phyloP scores from a whole-genome alignment of 768 basidiomycete species.

The Termitomyces sp. region DNA sequence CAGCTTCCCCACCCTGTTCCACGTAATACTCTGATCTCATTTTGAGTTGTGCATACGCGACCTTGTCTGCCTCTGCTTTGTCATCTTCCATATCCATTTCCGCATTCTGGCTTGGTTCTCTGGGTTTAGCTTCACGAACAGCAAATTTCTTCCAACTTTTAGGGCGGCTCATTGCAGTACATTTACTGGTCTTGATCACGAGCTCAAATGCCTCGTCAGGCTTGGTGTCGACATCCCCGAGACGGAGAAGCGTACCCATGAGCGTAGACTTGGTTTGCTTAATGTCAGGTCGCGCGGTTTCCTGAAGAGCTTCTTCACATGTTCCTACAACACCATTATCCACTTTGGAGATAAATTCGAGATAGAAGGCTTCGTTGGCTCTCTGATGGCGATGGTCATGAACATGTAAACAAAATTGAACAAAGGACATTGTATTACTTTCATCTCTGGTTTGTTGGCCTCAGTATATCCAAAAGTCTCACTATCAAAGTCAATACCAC shows the following conservation, averaged over 20 bases:
- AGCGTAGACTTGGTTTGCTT: slow-evolving; percentile 65
- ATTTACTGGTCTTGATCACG: slow-evolving; percentile 71
- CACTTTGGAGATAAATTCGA: slow-evolving; percentile 34
- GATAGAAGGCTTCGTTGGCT: slow-evolving; percentile 72
- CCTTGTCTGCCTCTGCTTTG: slow-evolving; percentile 25
- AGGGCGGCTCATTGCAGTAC: slow-evolving; percentile 63
- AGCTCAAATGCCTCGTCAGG: slow-evolving; percentile 74
- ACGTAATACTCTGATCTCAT: slow-evolving; percentile 55
- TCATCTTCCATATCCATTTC: slow-evolving; percentile 29
- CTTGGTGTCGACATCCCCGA: slow-evolving; percentile 69
- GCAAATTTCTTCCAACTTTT: slow-evolving; percentile 79
- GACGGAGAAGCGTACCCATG: slow-evolving; percentile 56
- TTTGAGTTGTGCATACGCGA: slow-evolving; percentile 36
- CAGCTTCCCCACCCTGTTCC: slow-evolving; percentile 36
- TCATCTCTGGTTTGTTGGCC: slow-evolving; percentile 63
- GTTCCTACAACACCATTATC: slow-evolving; percentile 54
- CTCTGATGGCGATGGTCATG: slow-evolving; percentile 32
- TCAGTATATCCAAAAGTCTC: slow-evolving; percentile 58
- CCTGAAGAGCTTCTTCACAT: slow-evolving; percentile 59
- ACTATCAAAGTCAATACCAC: slow-evolving; percentile 88
- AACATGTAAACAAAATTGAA: background rate
- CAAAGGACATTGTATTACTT: slow-evolving; percentile 42
- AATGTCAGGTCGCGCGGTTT: slow-evolving; percentile 56
- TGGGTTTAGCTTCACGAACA: slow-evolving; percentile 24
- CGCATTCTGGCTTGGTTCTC: slow-evolving; percentile 20